Evolutionary conservation across 768 basidiomycete genomes (phyloP), one percentile per base, ranked within the genome.

Genomic region (Trametopsis cervina): DNA sequence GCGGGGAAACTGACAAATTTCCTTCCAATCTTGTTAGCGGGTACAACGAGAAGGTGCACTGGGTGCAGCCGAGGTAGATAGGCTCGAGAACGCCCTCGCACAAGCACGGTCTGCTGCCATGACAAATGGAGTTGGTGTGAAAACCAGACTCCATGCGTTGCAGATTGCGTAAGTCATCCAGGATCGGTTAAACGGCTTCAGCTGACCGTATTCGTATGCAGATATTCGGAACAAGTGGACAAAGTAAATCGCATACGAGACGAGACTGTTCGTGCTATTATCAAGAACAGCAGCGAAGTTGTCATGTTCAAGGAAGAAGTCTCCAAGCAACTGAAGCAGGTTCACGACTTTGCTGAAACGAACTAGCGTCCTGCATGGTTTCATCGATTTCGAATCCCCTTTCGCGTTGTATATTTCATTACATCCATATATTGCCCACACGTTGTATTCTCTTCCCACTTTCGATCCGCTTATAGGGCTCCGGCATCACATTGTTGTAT

Each of bases 241-340:
- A 86, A 84, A 58, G 78, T 85, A 18, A 74, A 76, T 40, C 76
- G 85, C 42, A 60, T 90, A 23, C 83, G 80, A 54, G 87, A 91
- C 46, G 87, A 89, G 56, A 89, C 85, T 0, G 76, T 87, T 39
- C 79, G 85, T 0, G 83, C 83, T 15, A 87, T 91, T 51, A 77
- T 86, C 49, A 90, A 89, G 72, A 89, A 83, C 63, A 85, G 84
- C 57, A 85, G 84, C 53, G 89, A 90, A 53, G 86, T 89, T 27
- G 84, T 81, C 13, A 74, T 80, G 58, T 89, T 90, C 71, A 89
- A 89, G 65, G 78, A 83, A 46, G 83, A 84, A 50, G 79, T 89
- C 11, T 85, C 86, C 37, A 75, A 76, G 46, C 80, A 82, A 57
- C 72, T 91, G 23, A 73, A 76, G 55, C 76, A 83, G 54, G 69